Evolutionary conservation across 202 grass and related monocot species (phyloP).

Genomic region (Cymbopogon flexuosus): DNA sequence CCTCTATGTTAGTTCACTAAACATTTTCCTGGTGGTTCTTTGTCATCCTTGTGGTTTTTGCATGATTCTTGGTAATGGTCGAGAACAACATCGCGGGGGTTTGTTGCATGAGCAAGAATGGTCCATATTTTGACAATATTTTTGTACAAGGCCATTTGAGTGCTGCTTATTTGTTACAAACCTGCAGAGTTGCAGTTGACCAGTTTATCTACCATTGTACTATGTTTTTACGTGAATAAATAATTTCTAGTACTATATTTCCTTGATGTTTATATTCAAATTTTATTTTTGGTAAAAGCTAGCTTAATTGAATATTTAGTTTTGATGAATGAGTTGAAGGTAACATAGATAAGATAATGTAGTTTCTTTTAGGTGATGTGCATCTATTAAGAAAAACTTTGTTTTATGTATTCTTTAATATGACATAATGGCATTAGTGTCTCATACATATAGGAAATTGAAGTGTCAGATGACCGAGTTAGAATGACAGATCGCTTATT

Average conservation of each 20-base stretch:
- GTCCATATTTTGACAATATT: not conserved
- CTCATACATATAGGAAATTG: not conserved
- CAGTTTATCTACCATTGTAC: not conserved
- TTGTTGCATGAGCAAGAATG: not conserved
- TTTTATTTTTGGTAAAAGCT: not conserved
- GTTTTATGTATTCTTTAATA: slow-evolving; percentile 4
- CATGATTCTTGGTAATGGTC: not conserved
- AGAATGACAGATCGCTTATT: slow-evolving; percentile 4
- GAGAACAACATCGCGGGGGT: not conserved
- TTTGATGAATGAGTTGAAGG: not conserved
- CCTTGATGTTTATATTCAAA: not conserved
- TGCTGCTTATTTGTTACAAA: not conserved
- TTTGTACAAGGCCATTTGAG: not conserved
- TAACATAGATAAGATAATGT: not conserved
- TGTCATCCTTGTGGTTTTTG: not conserved
- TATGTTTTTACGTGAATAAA: not conserved
- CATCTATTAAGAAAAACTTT: not conserved
- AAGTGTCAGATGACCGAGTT: not conserved
- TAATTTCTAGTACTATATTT: not conserved
- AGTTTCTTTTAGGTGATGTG: not conserved
- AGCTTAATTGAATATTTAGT: not conserved
- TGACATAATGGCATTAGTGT: not conserved
- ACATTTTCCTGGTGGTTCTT: not conserved
- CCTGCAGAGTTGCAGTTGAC: not conserved
- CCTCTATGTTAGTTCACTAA: not conserved